A percentile compares a stretch with the other conserved stretches of the same genome.
phyloP scores from a whole-genome alignment of 345 rosid genomes.

The Gynandropsis gynandra region DNA sequence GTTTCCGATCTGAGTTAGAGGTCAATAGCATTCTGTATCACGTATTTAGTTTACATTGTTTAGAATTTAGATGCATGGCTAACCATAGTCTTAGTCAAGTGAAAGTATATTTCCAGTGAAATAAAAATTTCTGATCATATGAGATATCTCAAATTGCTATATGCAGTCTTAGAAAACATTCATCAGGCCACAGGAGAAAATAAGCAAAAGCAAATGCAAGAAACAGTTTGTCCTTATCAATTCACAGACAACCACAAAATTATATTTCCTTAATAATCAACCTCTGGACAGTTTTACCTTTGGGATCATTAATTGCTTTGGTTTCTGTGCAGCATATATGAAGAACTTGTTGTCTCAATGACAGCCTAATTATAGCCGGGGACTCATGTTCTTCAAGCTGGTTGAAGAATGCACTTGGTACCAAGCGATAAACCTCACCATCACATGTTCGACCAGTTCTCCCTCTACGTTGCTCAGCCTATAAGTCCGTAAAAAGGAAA shows the following conservation, averaged over 20 bases:
- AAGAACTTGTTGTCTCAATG: constrained; percentile 83
- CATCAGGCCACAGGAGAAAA: constrained; percentile 2
- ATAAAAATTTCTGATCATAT: constrained; percentile 13
- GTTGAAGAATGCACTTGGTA: constrained; percentile 64
- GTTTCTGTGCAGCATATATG: constrained; percentile 76
- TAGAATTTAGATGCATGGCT: constrained; percentile 6
- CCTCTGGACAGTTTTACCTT: constrained; percentile 35
- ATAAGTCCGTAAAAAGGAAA: constrained; percentile 27
- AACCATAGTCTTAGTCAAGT: background rate
- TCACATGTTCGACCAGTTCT: constrained; percentile 97
- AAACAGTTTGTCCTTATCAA: constrained; percentile 13
- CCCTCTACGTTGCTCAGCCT: constrained; percentile 95
- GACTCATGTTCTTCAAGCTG: constrained; percentile 58
- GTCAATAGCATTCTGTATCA: background rate
- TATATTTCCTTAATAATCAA: constrained; percentile 5
- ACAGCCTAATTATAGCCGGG: constrained; percentile 67
- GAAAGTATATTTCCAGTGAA: constrained; percentile 5
- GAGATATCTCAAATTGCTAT: constrained; percentile 12
- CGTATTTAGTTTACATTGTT: background rate
- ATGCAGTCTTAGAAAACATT: constrained; percentile 10
- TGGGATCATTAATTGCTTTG: constrained; percentile 76
- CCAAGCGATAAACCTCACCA: constrained; percentile 86
- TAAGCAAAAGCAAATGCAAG: constrained; percentile 6
- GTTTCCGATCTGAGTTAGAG: too few species aligned
- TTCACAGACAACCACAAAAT: constrained; percentile 10